Conservation (phyloP, 139 green algal species). For the Marvania coccoides region DNA sequence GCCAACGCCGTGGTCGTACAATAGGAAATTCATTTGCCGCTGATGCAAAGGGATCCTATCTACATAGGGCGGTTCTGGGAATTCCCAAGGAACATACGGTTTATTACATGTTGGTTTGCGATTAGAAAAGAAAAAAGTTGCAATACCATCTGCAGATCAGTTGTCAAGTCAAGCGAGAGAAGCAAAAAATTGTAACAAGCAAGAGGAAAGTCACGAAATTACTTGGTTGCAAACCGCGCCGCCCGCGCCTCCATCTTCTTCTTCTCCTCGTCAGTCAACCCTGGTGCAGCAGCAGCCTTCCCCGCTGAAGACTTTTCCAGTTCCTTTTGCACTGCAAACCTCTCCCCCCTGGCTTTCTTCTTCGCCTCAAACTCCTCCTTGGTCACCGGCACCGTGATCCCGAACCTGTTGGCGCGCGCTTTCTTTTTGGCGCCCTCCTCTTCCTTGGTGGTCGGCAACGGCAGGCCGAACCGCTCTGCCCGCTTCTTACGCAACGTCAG, state of each 20-base stretch:
- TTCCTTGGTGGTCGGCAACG: constrained; percentile 12
- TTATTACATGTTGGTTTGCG: no score
- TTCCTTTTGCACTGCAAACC: constrained; percentile 23
- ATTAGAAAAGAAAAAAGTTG: no score
- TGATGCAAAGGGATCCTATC: no score
- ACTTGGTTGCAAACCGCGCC: not conserved
- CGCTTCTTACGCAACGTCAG: constrained; percentile 31
- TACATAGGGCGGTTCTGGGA: no score
- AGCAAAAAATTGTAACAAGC: no score
- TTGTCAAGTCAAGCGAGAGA: no score
- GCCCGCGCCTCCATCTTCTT: constrained; percentile 25
- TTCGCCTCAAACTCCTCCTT: constrained; percentile 16
- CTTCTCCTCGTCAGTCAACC: constrained; percentile 10
- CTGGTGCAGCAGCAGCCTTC: not conserved
- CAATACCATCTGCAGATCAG: no score
- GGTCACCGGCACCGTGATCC: not conserved
- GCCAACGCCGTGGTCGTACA: no score
- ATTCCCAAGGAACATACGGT: no score
- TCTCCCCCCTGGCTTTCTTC: constrained; percentile 13
- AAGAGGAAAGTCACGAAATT: no score
- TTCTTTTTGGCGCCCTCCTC: constrained; percentile 8
- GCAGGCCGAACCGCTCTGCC: constrained; percentile 31
- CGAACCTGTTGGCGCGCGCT: constrained; percentile 12
- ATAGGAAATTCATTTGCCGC: no score
- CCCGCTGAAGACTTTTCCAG: not conserved